Evolutionary conservation across 225 moss, liverwort and hornwort genomes (phyloP).

Genomic region (Neckera pumila): DNA sequence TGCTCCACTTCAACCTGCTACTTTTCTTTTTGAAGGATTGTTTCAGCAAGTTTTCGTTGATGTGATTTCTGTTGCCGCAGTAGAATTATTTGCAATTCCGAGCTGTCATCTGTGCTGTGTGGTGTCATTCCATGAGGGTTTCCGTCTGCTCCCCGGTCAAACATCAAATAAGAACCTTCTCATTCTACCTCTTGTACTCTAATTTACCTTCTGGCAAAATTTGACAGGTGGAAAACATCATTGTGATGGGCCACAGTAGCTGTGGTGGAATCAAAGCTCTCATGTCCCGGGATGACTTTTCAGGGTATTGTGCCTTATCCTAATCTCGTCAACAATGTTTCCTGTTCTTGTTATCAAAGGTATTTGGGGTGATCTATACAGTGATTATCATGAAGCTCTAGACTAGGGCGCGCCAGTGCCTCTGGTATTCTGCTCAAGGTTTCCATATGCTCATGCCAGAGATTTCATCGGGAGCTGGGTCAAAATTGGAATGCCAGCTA

Average conservation of each 20-base stretch:
- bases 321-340: background rate
- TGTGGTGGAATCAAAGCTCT: slow-evolving; percentile 79
- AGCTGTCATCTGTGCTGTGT: background rate
- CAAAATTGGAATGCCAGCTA: slow-evolving; percentile 50
- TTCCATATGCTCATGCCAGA: slow-evolving; percentile 4
- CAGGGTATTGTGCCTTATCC: background rate
- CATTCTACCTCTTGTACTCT: background rate
- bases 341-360: background rate
- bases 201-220: background rate
- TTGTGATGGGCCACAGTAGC: slow-evolving; percentile 74
- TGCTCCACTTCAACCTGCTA: slow-evolving; percentile 16
- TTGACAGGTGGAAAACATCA: slow-evolving; percentile 65
- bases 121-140: background rate
- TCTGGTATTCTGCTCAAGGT: background rate
- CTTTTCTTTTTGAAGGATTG: background rate
- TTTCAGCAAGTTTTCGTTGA: background rate
- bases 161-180: background rate
- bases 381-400: background rate
- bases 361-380: background rate
- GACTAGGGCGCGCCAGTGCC: background rate
- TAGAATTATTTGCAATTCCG: background rate
- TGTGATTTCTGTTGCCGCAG: background rate
- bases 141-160: background rate
- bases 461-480: slow-evolving; percentile 76
- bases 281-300: slow-evolving; percentile 49